Evolutionary conservation across 2,329 filamentous ascomycete species (phyloP), one percentile per base, ranked within the genome.

Genomic region (Apiospora arundinis): DNA sequence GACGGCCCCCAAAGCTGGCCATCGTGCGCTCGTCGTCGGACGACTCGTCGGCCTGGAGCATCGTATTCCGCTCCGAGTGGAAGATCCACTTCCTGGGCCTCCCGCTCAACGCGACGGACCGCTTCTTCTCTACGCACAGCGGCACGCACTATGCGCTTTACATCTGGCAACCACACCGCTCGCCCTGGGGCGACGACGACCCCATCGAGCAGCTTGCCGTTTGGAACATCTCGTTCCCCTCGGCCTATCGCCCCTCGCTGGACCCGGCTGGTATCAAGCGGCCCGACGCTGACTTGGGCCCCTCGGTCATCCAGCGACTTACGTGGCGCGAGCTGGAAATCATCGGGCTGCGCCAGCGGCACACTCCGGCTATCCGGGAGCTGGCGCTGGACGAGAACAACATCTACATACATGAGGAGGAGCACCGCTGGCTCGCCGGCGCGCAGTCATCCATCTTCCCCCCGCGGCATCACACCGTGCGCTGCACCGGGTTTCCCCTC

Each of bases 71-170:
- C 68, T 88, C 84, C 63, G 88, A 91, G 77, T 92, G 87, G 87
- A 88, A 88, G 75, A 87, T 91, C 48, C 86, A 90, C 79, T 87
- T 87, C 75, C 80, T 88, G 1, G 89, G 88, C 12, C 81, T 90
- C 67, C 85, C 88, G 0, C 76, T 90, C 8, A 87, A 85, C 74
- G 81, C 83, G n/a, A 81, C 83, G 49, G 88, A 90, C 76, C 86
- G 89, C n/a, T 90, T 91, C 83, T 90, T 89, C 79, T 91, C 89
- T 12, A 81, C 87, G 0, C 90, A 92, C 77, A 91, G 83, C 67
- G 76, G 82, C 18, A 88, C 83, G 0, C 89, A 92, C 77, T 92
- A 91, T 78, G 88, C 84, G 49, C 81, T 91, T 18, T 92, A 91
- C 78, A 83, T 88, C 40, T 91, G 89, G 89, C 88, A 91, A 74